Conservation (phyloP, 2,329 filamentous ascomycete genomes). For the Bertia moriformis region DNA sequence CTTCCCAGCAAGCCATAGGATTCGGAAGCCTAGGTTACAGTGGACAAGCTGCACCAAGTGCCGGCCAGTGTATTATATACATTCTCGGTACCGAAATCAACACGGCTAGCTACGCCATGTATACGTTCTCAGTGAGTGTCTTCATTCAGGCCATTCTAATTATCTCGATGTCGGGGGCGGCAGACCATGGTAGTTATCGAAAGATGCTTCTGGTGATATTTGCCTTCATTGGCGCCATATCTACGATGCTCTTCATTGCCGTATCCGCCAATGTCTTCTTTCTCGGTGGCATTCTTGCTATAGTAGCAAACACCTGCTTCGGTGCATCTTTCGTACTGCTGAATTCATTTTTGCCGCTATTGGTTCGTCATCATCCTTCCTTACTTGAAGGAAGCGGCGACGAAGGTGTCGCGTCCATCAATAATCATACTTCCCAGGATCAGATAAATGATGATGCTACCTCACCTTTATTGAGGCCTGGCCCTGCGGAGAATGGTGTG, state of each 20-base stretch:
- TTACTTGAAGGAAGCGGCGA: constrained; percentile 9
- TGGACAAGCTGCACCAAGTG: constrained; percentile 33
- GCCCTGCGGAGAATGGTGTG: not conserved
- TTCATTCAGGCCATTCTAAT: constrained; percentile 78
- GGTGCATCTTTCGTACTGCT: constrained; percentile 88
- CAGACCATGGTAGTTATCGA: constrained; percentile 82
- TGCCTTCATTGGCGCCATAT: constrained; percentile 63
- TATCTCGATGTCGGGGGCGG: constrained; percentile 89
- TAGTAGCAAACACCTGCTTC: constrained; percentile 85
- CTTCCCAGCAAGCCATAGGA: not conserved
- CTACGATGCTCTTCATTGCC: constrained; percentile 79
- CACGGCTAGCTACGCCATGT: constrained; percentile 94
- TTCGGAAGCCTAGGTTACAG: constrained; percentile 15
- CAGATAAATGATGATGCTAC: too few species aligned
- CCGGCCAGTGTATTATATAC: constrained; percentile 66
- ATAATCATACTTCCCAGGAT: too few species aligned
- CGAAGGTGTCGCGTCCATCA: not conserved
- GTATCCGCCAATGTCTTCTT: constrained; percentile 64
- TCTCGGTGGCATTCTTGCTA: constrained; percentile 68
- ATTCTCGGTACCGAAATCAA: constrained; percentile 78
- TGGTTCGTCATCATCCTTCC: constrained; percentile 72
- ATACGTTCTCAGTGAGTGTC: constrained; percentile 89
- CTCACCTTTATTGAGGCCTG: not conserved
- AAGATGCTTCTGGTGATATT: constrained; percentile 81
- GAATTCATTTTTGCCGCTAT: constrained; percentile 83